Percentiles rank a stretch among this genome's conserved stretches.
Evolutionary conservation across 2,329 filamentous ascomycete genomes (phyloP).

Genomic region (Pseudogymnoascus sp.): DNA sequence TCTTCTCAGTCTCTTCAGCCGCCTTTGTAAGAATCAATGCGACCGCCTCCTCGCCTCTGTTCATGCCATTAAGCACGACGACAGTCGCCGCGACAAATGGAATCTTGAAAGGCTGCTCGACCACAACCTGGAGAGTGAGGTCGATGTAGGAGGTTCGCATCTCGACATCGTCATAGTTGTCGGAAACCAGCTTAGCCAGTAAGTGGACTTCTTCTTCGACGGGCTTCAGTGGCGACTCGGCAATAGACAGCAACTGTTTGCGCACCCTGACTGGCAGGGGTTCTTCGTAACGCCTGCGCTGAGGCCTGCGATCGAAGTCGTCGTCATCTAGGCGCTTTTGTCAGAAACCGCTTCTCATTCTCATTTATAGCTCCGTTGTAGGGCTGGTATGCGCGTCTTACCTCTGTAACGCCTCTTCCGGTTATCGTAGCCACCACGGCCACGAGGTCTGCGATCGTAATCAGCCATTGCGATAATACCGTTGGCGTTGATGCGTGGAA

Average conservation of each 20-base stretch:
- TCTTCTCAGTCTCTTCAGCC: constrained; percentile 53
- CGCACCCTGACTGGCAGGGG: constrained; percentile 64
- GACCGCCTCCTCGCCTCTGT: constrained; percentile 56
- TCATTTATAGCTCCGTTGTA: neutral
- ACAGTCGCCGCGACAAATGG: constrained; percentile 84
- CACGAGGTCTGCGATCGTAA: constrained; percentile 34
- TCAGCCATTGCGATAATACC: constrained; percentile 38
- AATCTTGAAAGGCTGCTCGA: constrained; percentile 96
- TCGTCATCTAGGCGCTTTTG: constrained; percentile 55
- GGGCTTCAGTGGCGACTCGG: constrained; percentile 70
- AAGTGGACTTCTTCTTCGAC: constrained; percentile 70
- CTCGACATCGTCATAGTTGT: constrained; percentile 80
- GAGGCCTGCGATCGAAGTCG: constrained; percentile 64
- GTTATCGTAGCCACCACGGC: constrained; percentile 41
- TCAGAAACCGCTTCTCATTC: constrained; percentile 23
- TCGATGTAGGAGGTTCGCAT: constrained; percentile 65
- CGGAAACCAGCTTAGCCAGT: constrained; percentile 68
- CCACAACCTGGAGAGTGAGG: constrained; percentile 64
- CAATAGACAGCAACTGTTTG: constrained; percentile 70
- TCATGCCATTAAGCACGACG: constrained; percentile 68
- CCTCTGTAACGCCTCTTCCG: constrained; percentile 77
- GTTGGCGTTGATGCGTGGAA: constrained; percentile 6
- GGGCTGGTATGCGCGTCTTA: constrained; percentile 31
- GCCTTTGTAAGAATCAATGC: constrained; percentile 60
- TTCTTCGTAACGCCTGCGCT: constrained; percentile 66